These are phyloP conservation scores for Aeschynomene evenia DNA, from an alignment of 306 rosid species.

Conservation along the genomic window DNA sequence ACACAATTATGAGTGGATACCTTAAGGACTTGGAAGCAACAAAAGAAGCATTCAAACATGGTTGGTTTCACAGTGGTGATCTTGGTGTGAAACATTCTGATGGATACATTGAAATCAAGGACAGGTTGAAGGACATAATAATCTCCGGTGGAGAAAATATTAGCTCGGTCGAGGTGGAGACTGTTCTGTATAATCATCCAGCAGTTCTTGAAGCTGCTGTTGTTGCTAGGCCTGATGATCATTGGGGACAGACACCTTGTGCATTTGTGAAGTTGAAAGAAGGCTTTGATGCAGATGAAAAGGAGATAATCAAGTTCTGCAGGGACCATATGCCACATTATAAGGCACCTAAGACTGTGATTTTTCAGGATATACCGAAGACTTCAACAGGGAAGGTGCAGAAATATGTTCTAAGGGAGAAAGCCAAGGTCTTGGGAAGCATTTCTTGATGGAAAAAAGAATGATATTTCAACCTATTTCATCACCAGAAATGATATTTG, in stretches of 20 bases:
- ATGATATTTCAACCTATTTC: neutral
- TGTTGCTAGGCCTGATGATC: constrained; percentile 71
- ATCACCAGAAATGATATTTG: no score
- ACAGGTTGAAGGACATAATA: constrained; percentile 70
- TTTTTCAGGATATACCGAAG: constrained; percentile 65
- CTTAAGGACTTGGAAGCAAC: constrained; percentile 67
- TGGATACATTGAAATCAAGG: constrained; percentile 75
- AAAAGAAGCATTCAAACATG: constrained; percentile 61
- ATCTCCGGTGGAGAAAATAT: constrained; percentile 87
- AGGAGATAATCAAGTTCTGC: constrained; percentile 58
- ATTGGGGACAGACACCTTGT: constrained; percentile 89
- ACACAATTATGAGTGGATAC: constrained; percentile 92
- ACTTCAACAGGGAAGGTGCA: constrained; percentile 81
- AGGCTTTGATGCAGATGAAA: constrained; percentile 39
- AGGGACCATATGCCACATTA: constrained; percentile 61
- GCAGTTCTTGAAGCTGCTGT: constrained; percentile 82
- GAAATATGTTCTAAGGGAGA: constrained; percentile 65
- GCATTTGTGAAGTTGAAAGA: constrained; percentile 74
- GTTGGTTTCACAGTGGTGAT: constrained; percentile 90
- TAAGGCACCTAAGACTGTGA: constrained; percentile 69
- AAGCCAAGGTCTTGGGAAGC: constrained; percentile 63
- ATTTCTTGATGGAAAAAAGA: constrained; percentile 12
- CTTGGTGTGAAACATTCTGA: constrained; percentile 73
- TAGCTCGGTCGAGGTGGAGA: constrained; percentile 79
- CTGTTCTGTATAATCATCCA: constrained; percentile 65